Percentiles rank a stretch among this genome's conserved stretches.
These are phyloP conservation scores for Clarireedia hainanense DNA, from an alignment of 2,329 filamentous ascomycete genomes.

Conservation along the genomic window DNA sequence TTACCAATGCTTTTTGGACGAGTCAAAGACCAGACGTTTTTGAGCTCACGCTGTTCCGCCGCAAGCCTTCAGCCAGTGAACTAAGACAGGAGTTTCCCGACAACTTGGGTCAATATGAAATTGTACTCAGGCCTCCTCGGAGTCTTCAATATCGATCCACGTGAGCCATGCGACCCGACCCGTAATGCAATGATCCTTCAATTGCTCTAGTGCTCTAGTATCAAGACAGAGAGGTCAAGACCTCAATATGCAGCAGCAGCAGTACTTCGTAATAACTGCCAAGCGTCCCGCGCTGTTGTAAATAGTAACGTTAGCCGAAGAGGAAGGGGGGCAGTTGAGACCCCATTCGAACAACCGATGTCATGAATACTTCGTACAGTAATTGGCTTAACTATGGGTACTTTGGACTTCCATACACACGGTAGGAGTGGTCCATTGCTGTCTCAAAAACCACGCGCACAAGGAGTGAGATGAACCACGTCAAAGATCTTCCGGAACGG, in stretches of 20 bases:
- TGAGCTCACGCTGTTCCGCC: neutral
- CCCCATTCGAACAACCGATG: no score
- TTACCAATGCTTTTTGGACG: neutral
- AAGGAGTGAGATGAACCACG: neutral
- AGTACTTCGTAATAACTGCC: no score
- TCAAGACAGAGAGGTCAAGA: neutral
- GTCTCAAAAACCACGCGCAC: neutral
- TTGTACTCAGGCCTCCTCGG: neutral
- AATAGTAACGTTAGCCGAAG: no score
- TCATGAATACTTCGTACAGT: no score
- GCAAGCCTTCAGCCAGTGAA: neutral
- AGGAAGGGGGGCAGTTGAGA: no score
- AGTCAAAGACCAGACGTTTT: neutral
- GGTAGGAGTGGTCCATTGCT: neutral
- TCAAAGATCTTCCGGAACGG: constrained; percentile 7
- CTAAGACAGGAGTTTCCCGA: neutral
- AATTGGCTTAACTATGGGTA: no score
- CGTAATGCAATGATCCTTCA: neutral
- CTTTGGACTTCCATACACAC: no score
- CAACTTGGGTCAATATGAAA: neutral
- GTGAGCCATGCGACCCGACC: no score
- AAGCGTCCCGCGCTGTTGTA: no score
- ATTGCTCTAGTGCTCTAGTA: neutral
- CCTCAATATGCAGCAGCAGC: neutral
- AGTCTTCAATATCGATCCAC: neutral